Percentiles rank a stretch among this genome's conserved stretches.
phyloP scores from a whole-genome alignment of 306 rosid species.

The Corylus avellana region DNA sequence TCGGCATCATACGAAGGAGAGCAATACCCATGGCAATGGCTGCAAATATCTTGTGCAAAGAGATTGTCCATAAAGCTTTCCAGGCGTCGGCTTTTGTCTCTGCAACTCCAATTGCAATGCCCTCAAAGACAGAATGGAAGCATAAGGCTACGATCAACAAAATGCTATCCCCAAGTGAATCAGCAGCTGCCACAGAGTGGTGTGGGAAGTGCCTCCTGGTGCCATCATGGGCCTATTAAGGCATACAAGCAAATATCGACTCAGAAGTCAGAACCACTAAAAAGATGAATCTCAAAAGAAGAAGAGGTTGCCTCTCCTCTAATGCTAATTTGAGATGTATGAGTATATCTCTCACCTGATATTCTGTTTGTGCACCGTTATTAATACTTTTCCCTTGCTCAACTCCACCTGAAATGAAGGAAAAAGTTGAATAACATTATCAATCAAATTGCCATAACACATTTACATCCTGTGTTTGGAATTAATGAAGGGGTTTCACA shows the following conservation, averaged over 20 bases:
- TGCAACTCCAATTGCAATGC: slow-evolving; percentile 78
- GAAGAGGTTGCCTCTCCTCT: not conserved
- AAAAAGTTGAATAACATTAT: not conserved
- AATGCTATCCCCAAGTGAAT: slow-evolving; percentile 65
- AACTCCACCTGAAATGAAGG: slow-evolving; percentile 25
- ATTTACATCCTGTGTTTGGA: not conserved
- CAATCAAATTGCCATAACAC: not conserved
- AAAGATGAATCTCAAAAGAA: not conserved
- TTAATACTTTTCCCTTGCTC: slow-evolving; percentile 22
- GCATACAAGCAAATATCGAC: slow-evolving; percentile 1
- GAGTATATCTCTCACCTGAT: slow-evolving; percentile 36
- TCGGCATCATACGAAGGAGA: slow-evolving; percentile 72
- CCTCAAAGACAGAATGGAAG: slow-evolving; percentile 79
- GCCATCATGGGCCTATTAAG: slow-evolving; percentile 39
- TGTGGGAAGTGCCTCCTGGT: slow-evolving; percentile 34
- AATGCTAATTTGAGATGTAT: slow-evolving; percentile 4
- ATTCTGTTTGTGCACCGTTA: slow-evolving; percentile 37
- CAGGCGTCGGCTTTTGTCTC: slow-evolving; percentile 69
- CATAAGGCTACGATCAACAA: slow-evolving; percentile 67
- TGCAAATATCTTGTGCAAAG: slow-evolving; percentile 81
- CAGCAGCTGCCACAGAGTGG: slow-evolving; percentile 26
- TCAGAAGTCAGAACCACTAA: no score
- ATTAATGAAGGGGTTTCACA: not conserved
- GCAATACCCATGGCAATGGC: slow-evolving; percentile 92
- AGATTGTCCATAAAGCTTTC: slow-evolving; percentile 84